phyloP scores from a whole-genome alignment of 2,329 filamentous ascomycete genomes.

The Xylariaceae sp. region DNA sequence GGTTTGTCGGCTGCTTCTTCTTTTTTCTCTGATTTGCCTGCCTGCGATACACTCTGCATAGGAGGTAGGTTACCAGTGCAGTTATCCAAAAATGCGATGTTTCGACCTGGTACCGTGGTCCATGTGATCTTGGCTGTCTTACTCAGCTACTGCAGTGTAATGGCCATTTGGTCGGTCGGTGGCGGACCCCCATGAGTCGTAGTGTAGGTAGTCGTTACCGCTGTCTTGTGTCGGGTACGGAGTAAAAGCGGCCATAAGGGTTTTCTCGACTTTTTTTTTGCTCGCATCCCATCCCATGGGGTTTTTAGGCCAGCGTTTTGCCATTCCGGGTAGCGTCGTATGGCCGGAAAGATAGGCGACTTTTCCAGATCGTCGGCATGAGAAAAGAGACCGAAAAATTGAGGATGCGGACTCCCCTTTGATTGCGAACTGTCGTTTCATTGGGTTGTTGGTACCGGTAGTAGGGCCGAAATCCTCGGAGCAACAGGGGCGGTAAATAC shows the following conservation, averaged over 20 bases:
- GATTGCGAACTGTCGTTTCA: background rate
- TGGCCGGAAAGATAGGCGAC: too few species aligned
- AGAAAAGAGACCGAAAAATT: background rate
- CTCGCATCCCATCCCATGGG: background rate
- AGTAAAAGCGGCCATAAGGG: too few species aligned
- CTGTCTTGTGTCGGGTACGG: too few species aligned
- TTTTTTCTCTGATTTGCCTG: too few species aligned
- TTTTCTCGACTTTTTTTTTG: background rate
- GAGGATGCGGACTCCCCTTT: background rate
- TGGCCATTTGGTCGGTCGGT: background rate
- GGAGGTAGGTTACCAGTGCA: background rate
- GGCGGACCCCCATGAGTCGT: background rate
- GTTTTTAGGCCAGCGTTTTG: background rate
- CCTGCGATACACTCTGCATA: background rate
- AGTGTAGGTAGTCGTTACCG: too few species aligned
- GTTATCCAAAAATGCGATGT: background rate
- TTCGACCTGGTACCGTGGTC: background rate
- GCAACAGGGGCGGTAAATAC: background rate
- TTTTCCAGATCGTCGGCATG: background rate
- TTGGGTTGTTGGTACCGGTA: background rate
- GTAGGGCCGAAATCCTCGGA: background rate
- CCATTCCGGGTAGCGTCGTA: background rate
- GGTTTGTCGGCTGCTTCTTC: too few species aligned
- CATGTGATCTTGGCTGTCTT: background rate
- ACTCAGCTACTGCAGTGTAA: background rate